Evolutionary conservation across 148 eudicot species (phyloP).

Genomic region (Rhododendron mucronatum): DNA sequence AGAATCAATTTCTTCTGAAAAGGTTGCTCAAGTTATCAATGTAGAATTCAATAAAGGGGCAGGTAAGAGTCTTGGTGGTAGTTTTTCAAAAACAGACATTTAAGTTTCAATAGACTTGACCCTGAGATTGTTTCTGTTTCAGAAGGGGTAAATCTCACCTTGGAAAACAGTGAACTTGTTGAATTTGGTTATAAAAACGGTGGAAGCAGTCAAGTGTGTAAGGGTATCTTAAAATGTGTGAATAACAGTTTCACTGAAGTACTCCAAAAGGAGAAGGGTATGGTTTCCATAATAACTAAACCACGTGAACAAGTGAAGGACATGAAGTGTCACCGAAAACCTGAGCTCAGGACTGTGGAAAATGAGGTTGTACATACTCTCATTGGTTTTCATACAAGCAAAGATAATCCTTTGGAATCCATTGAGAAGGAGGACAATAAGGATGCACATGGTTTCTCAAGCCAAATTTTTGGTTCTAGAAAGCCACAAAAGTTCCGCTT

Average conservation of each 20-base stretch:
- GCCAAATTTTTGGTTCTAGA: not conserved
- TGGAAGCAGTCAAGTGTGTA: slow-evolving; percentile 3
- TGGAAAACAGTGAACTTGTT: slow-evolving; percentile 1
- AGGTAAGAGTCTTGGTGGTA: slow-evolving; percentile 6
- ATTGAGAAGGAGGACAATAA: not conserved
- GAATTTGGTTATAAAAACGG: not conserved
- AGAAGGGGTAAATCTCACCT: slow-evolving; percentile 11
- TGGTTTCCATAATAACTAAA: not conserved
- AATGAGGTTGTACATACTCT: not conserved
- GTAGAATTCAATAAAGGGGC: slow-evolving; percentile 1
- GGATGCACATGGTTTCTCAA: not conserved
- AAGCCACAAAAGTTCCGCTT: slow-evolving; percentile 13
- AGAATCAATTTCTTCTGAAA: not conserved
- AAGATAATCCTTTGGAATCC: slow-evolving; percentile 1
- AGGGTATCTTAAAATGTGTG: not conserved
- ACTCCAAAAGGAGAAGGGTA: not conserved
- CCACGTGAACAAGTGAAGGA: slow-evolving; percentile 1
- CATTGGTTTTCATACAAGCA: not conserved
- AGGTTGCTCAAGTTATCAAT: not conserved
- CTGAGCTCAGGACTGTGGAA: not conserved
- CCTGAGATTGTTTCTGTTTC: not conserved
- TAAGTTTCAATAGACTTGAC: not conserved
- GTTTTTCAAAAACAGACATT: not conserved
- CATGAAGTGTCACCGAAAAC: not conserved
- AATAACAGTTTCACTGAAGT: not conserved